Evolutionary conservation across 2,329 filamentous ascomycete species (phyloP).

Genomic region (Calonectria hongkongensis): DNA sequence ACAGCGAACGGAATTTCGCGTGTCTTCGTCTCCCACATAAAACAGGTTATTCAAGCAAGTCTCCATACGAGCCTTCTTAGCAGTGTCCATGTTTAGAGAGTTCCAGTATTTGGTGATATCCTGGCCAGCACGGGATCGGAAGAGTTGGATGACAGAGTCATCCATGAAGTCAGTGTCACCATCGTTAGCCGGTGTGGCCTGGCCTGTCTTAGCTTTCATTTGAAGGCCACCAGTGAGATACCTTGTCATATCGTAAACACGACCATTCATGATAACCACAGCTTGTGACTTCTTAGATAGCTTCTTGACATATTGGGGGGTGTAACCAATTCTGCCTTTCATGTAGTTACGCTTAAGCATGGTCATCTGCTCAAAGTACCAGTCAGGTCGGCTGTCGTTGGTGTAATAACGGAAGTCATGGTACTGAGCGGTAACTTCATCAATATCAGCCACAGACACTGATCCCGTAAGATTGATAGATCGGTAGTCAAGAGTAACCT

Average conservation of each 20-base stretch:
- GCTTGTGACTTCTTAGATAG: constrained; percentile 78
- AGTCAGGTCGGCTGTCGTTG: constrained; percentile 89
- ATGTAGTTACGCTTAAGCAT: constrained; percentile 86
- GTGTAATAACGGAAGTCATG: constrained; percentile 94
- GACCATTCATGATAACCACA: constrained; percentile 85
- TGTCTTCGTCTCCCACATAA: constrained; percentile 94
- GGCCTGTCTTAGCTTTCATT: constrained; percentile 73
- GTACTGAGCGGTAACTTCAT: constrained; percentile 85
- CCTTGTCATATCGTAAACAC: constrained; percentile 91
- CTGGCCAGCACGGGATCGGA: constrained; percentile 82
- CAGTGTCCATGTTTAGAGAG: constrained; percentile 75
- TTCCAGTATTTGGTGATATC: constrained; percentile 93
- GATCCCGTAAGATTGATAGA: constrained; percentile 83
- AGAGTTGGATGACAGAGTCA: constrained; percentile 82
- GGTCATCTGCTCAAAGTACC: constrained; percentile 93
- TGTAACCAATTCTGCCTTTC: constrained; percentile 92
- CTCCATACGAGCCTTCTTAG: constrained; percentile 80
- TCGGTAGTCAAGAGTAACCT: constrained; percentile 90
- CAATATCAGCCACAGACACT: constrained; percentile 77
- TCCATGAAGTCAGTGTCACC: constrained; percentile 88
- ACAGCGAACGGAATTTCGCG: constrained; percentile 89
- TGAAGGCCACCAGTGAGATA: constrained; percentile 86
- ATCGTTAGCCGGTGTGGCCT: constrained; percentile 65
- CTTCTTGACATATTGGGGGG: constrained; percentile 82
- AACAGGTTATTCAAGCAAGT: constrained; percentile 95